These are phyloP conservation scores for Simmondsia chinensis DNA, from an alignment of 148 eudicot genomes.

Conservation along the genomic window DNA sequence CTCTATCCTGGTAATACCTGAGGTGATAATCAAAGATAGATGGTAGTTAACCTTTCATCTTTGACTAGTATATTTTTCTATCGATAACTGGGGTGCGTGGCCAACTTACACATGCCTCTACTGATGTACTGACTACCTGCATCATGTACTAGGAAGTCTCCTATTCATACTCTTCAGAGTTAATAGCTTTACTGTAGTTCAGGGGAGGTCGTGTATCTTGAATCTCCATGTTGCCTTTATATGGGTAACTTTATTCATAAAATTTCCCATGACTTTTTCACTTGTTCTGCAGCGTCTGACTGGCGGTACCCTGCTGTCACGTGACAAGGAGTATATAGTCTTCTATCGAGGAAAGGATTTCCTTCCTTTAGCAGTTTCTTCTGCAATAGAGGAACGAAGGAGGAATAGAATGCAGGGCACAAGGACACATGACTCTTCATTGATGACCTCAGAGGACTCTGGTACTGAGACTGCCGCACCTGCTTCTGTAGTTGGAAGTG, in stretches of 20 bases:
- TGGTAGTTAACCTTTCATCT: not conserved
- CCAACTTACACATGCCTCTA: not conserved
- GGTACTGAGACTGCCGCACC: constrained; percentile 8
- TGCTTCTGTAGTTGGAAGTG: constrained; percentile 19
- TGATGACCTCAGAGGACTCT: constrained; percentile 10
- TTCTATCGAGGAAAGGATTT: constrained; percentile 96
- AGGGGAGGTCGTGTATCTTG: too few species aligned
- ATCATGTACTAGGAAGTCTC: too few species aligned
- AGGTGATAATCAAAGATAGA: too few species aligned
- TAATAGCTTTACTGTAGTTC: too few species aligned
- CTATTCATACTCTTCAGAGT: too few species aligned
- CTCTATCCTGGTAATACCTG: too few species aligned
- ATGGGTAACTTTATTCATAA: too few species aligned
- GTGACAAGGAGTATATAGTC: constrained; percentile 73
- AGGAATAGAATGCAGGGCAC: constrained; percentile 22
- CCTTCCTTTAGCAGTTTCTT: constrained; percentile 82
- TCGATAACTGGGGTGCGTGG: not conserved
- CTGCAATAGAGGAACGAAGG: constrained; percentile 79
- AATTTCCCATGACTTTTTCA: not conserved
- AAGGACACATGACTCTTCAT: constrained; percentile 21
- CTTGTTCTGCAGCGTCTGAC: constrained; percentile 59
- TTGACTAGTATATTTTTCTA: not conserved
- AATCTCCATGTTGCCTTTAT: too few species aligned
- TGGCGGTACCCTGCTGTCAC: constrained; percentile 77
- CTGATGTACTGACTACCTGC: not conserved